A percentile compares a stretch with the other conserved stretches of the same genome.
phyloP scores from a whole-genome alignment of 352 stramenopile species.

The Halophytophthora polymorphica region DNA sequence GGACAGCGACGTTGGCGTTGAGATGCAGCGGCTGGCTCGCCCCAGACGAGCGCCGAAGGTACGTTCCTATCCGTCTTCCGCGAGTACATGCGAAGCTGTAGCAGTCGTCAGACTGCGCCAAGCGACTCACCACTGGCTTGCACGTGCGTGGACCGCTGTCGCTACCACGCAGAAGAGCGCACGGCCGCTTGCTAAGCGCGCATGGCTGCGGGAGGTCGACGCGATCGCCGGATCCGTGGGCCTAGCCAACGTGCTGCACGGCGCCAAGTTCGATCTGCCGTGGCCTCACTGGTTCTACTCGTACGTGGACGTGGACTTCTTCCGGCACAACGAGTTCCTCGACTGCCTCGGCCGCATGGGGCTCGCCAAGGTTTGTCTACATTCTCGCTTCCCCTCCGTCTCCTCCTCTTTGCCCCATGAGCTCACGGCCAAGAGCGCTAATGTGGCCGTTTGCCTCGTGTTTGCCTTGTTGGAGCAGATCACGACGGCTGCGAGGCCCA shows the following conservation, averaged over 20 bases:
- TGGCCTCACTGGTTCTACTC: slow-evolving; percentile 75
- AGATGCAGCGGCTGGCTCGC: neutral
- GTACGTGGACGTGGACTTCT: slow-evolving; percentile 63
- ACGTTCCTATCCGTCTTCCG: too few species aligned
- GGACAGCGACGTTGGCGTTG: slow-evolving; percentile 6
- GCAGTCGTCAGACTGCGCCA: too few species aligned
- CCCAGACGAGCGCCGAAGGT: too few species aligned
- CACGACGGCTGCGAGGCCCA: slow-evolving; percentile 42
- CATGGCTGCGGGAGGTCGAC: slow-evolving; percentile 12
- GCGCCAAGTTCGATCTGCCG: slow-evolving; percentile 47
- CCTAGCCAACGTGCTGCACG: slow-evolving; percentile 10
- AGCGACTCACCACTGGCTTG: too few species aligned
- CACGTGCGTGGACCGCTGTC: too few species aligned
- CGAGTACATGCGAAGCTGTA: too few species aligned
- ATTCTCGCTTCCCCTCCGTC: neutral
- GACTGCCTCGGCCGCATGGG: slow-evolving; percentile 66
- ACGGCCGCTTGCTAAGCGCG: slow-evolving; percentile 4
- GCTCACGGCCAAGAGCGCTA: neutral
- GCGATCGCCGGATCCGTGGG: slow-evolving; percentile 1
- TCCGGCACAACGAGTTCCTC: slow-evolving; percentile 75
- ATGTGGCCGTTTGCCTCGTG: neutral
- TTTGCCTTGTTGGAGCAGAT: slow-evolving; percentile 26
- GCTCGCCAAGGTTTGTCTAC: slow-evolving; percentile 43
- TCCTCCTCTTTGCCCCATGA: neutral
- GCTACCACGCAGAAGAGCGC: slow-evolving; percentile 4